Base-by-base conservation (phyloP, 257 asterid species). In the Solanum rostratum region DNA sequence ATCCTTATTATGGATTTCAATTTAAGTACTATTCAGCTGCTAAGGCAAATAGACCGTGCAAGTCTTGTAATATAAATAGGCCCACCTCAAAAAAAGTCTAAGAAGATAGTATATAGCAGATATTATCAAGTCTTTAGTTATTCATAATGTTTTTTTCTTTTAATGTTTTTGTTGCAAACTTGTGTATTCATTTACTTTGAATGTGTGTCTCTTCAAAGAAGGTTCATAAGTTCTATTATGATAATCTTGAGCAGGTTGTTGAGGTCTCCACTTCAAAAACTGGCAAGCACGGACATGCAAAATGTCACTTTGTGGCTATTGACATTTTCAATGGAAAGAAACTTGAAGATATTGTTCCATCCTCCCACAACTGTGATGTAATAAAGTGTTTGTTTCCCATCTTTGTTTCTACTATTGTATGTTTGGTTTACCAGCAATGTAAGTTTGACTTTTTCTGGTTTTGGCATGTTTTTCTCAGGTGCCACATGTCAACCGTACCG, bases 241-340 rank as follows among this genome's bases (percentile, higher is more conserved):
- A 49, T 33, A 60, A 65, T 66, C 20, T 41, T 81, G 84, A 6
- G 62, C 88, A 91, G 93, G 93, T 91, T 82, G 93, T 91, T 84
- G 93, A 91, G 82, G 93, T 91, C 83, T 91, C 93, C 55, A 91
- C 93, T 66, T 91, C 93, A 52, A 90, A 90, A 66, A 90, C 93
- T 78, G 93, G 93, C 83, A 90, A 90, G 88, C 92, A 90, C n/a
- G 93, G 93, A 19, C 93, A 91, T 62, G 92, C 92, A 9, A 91
- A 91, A 85, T 90, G 93, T 55, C 93, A 90, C 90, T 90, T 90
- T 57, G 91, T 90, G 24, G 93, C 85, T 33, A 90, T 90, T 84
- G 93, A 90, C 81, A 90, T 90, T 80, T 90, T 90, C 87, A 90
- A 74, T 66, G 91, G 89, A 54, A 90, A 90, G 85, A 90, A 90